These are phyloP conservation scores for Globisporangium mamillatum DNA, from an alignment of 352 stramenopile genomes.

Conservation along the genomic window DNA sequence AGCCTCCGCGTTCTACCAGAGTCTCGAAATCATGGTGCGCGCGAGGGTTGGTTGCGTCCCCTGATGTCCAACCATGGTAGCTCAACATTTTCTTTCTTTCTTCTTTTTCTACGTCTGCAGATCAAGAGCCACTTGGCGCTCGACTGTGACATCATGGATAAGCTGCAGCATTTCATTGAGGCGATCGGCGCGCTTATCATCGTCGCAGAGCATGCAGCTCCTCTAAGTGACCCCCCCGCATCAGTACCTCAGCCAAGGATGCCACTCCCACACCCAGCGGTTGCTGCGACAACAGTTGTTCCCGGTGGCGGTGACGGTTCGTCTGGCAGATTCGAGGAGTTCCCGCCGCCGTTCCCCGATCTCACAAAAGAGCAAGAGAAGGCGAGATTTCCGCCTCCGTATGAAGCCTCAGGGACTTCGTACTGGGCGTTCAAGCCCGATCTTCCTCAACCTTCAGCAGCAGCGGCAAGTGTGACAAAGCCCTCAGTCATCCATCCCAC, in stretches of 20 bases:
- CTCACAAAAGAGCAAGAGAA: slow-evolving; percentile 15
- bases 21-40: slow-evolving; percentile 31
- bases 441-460: not conserved
- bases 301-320: no score
- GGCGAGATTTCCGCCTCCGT: slow-evolving; percentile 31
- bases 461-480: not conserved
- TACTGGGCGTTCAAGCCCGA: slow-evolving; percentile 24
- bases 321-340: slow-evolving; percentile 7
- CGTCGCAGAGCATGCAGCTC: not conserved
- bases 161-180: slow-evolving; percentile 36
- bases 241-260: no score
- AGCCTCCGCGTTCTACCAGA: slow-evolving; percentile 37
- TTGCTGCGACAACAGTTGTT: slow-evolving; percentile 4
- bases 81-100: not conserved
- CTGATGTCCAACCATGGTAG: not conserved
- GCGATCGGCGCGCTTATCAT: slow-evolving; percentile 29
- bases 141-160: slow-evolving; percentile 24
- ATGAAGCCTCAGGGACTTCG: slow-evolving; percentile 27
- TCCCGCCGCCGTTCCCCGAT: slow-evolving; percentile 43
- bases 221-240: not conserved
- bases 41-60: not conserved
- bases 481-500: slow-evolving; percentile 10
- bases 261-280: not conserved
- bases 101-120: slow-evolving; percentile 10
- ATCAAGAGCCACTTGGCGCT: slow-evolving; percentile 27